Base-by-base conservation (phyloP, 495 filamentous ascomycete species). In the Chlorociboria aeruginascens region DNA sequence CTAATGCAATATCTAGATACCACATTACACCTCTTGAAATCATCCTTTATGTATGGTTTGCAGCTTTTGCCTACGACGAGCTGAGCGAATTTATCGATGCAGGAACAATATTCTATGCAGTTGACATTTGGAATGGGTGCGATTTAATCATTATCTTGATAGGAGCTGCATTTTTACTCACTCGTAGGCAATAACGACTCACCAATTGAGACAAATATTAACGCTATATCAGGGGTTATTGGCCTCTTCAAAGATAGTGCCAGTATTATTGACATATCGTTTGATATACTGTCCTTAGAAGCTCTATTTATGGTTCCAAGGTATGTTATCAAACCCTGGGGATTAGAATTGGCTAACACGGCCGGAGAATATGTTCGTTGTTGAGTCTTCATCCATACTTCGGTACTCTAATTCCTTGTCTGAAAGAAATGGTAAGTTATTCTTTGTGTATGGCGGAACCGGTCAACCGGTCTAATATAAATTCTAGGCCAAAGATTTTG, bases 331-430 rank as follows among this genome's bases (percentile, higher is more conserved):
- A 9, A 3, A 3, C 20, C 17, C 32, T 59, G 48, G 57, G 40
- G 44, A 45, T 46, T 32, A 43, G 28, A 47, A 29, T 50, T 48
- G 56, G 32, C 20, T 44, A 56, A 81, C 78, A 44, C 30, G 13
- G 0, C 10, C 34, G 14, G 10, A 55, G 57, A 39, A 82, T 93
- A 56, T 97, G 81, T 66, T 92, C 88, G 14, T 72, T 97, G 40
- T 73, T 95, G 41, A 90, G 86, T 61, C 61, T 97, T 54, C 86
- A 89, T 54, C 84, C 85, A 2, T 97, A 93, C 61, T 95, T 94
- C 74, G 90, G 89, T 47, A 89, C 78, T 14, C 40, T 62, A 36
- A 60, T 61, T 37, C 58, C 58, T 25, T 58, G 55, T 30, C 42
- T 61, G 32, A 61, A 61, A 51, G 55, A 55, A 34, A 61, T 61